Base-by-base conservation (phyloP, 2,329 filamentous ascomycete species). In the Calonectria leucothoes region DNA sequence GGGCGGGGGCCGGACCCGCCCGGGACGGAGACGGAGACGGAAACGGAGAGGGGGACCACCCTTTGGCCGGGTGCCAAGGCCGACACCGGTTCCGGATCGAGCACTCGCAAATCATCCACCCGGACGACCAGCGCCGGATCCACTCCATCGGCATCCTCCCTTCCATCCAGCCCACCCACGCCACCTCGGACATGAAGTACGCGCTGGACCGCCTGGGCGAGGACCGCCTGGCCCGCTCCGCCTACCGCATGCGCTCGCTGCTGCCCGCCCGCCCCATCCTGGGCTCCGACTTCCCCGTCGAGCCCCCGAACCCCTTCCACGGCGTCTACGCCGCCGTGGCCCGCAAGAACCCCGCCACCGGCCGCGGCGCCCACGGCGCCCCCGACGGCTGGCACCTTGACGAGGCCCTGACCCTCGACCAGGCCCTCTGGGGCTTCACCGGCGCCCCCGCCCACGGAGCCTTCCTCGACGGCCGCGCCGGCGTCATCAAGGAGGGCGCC, bases 201-300 rank as follows among this genome's bases (percentile, higher is more conserved):
- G 93, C 92, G 11, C 87, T 90, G 74, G 83, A 82, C 48, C 88
- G 93, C 8, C 89, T 94, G 0, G 93, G 93, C 0, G 78, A 80
- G 12, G 82, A 87, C 29, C 89, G 93, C 27, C 90, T 90, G 0
- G 80, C 81, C 23, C 78, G 84, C 17, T 89, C 91, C 73, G 93
- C 92, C 1, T 94, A 94, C 82, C 88, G 92, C 27, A 94, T 94
- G 92, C 85, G 86, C 14, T 91, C 90, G 0, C 82, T 94, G 2
- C 86, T 93, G 2, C 85, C 88, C 29, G 80, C 88, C 15, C 82
- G 82, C 0, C 90, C 90, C 5, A 83, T 94, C 0, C 86, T 94
- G 1, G 93, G 93, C 3, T 93, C 91, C 63, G 93, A 94, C 78
- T 94, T 94, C 77, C 93, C 93, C 45, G 93, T 94, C 10, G 93